phyloP scores from a whole-genome alignment of 805 yeast species.

The Wickerhamiella nectarea region DNA sequence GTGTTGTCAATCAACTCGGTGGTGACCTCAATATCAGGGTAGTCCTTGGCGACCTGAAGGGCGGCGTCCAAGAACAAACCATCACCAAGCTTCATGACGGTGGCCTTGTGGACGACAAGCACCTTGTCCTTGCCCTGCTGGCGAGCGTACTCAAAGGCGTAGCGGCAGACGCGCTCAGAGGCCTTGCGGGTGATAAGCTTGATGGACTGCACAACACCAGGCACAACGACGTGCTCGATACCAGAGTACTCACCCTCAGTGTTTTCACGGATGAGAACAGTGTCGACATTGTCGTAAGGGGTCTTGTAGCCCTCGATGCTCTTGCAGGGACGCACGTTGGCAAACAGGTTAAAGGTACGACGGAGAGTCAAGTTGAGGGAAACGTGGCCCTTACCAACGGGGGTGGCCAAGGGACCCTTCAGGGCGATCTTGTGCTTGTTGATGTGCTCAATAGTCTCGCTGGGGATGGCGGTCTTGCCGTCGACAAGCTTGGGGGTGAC shows the following conservation, averaged over 20 bases:
- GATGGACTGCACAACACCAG: constrained; percentile 97
- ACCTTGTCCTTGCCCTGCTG: constrained; percentile 78
- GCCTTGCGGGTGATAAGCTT: constrained; percentile 94
- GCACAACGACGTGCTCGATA: constrained; percentile 94
- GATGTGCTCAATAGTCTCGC: constrained; percentile 81
- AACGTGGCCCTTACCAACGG: constrained; percentile 97
- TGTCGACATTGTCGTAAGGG: constrained; percentile 77
- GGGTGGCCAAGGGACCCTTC: constrained; percentile 97
- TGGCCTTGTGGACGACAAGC: constrained; percentile 93
- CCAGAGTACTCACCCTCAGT: constrained; percentile 99
- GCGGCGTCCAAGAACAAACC: constrained; percentile 93
- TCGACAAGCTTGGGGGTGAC: constrained; percentile 86
- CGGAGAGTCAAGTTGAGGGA: constrained; percentile 94
- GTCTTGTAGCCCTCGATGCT: constrained; percentile 88
- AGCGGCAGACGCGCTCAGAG: constrained; percentile 90
- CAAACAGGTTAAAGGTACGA: constrained; percentile 90
- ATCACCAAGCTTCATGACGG: constrained; percentile 95
- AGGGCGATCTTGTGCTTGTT: constrained; percentile 87
- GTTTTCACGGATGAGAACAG: constrained; percentile 94
- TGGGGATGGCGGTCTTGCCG: constrained; percentile 88
- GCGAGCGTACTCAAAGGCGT: constrained; percentile 93
- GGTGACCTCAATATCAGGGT: constrained; percentile 75
- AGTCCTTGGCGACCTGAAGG: constrained; percentile 75
- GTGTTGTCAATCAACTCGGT: constrained; percentile 92
- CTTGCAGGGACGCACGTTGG: constrained; percentile 95